Percentiles rank a stretch among this genome's conserved stretches.
Conservation (phyloP, 75 land plant genomes). For the Picea sitchensis region DNA sequence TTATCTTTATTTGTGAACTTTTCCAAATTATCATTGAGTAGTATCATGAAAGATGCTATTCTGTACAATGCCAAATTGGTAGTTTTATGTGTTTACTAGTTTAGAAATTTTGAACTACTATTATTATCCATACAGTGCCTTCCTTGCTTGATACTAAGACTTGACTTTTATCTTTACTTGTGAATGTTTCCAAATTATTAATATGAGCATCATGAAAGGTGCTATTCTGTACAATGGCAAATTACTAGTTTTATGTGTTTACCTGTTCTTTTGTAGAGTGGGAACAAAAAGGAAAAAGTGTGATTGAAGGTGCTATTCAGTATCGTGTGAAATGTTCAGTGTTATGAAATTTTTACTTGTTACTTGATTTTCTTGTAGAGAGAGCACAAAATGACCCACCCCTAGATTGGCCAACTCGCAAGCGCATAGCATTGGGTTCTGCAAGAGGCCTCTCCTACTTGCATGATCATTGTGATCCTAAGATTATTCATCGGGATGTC, state of each 20-base stretch:
- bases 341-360: conserved; percentile 5
- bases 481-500: conserved; percentile 85
- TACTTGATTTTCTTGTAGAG: conserved; percentile 29
- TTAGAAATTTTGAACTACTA: no score
- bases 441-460: conserved; percentile 88
- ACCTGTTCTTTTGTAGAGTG: conserved; percentile 2
- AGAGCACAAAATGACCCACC: conserved; percentile 52
- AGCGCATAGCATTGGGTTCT: conserved; percentile 70
- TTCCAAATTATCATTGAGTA: no score
- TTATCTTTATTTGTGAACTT: no score
- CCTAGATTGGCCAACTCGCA: conserved; percentile 73
- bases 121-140: not conserved
- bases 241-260: not conserved
- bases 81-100: not conserved
- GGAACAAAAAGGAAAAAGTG: not conserved
- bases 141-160: not conserved
- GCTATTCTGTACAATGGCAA: no score
- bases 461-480: conserved; percentile 83
- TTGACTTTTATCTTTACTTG: no score
- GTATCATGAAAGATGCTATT: no score
- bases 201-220: no score
- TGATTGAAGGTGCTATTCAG: not conserved
- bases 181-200: no score
- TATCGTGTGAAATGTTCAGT: not conserved
- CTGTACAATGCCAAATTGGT: no score